Base-by-base conservation (phyloP, 805 yeast genomes). In the Wickerhamomyces canadensis region DNA sequence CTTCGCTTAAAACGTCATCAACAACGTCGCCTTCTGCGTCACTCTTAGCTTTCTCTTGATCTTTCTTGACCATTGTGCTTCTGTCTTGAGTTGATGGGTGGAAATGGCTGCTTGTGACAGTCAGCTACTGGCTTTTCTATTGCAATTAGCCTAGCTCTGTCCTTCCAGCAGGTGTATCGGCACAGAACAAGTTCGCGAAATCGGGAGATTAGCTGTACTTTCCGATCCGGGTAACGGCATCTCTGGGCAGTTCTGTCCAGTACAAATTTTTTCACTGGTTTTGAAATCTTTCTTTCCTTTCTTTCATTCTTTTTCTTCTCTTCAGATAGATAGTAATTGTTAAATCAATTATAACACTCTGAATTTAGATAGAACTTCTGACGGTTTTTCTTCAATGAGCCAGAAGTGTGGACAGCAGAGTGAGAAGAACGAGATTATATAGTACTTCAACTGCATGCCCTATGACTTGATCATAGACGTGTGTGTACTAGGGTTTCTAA, bases 371-470 rank as follows among this genome's bases (percentile, higher is more conserved):
- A 65, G 70, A 66, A 57, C 70, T 61, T 61, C 48, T 54, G 60
- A 40, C 34, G 49, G 55, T 49, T 47, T 41, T 37, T 51, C 41
- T 38, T 42, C 49, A 55, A 31, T 50, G 49, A 52, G 55, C 55
- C 51, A 51, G 52, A 47, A 58, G 74, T 58, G 75, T 64, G 74
- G 75, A 70, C 76, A 68, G 66, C 74, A 61, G 74, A 69, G 74
- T 53, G 39, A 70, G 57, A 70, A 32, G 37, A 45, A 62, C 37
- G 40, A 19, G 15, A 19, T 12, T 30, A 34, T n/a, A 25, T 27
- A 26, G 21, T 18, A n/a, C 19, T 29, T 31, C 23, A 9, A 17
- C 12, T 15, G 17, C 11, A 14, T 19, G 16, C 4, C 32, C n/a
- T 4, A 29, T 19, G 32, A 29, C 32, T 29, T 6, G 23, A 29